Evolutionary conservation across 345 rosid genomes (phyloP).

Genomic region (Eucalyptus sp.): DNA sequence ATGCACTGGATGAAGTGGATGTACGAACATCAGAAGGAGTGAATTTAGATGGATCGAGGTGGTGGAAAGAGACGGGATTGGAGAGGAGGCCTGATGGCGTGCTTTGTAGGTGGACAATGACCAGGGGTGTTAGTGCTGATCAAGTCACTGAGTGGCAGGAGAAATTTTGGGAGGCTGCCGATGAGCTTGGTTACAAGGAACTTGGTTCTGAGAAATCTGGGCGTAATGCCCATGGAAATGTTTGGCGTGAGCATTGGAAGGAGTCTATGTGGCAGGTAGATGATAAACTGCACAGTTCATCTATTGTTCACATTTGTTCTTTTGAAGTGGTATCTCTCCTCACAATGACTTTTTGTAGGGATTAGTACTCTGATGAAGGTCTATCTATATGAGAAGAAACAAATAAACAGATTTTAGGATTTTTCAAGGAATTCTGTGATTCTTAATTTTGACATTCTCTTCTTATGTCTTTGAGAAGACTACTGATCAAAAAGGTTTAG

Average conservation of each 20-base stretch:
- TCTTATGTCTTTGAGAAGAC: not conserved
- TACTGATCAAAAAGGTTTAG: not conserved
- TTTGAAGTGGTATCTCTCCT: not conserved
- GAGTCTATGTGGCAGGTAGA: slow-evolving; percentile 88
- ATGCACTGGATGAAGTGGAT: slow-evolving; percentile 45
- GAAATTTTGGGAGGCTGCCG: slow-evolving; percentile 96
- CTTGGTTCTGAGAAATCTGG: slow-evolving; percentile 97
- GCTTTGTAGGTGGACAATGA: slow-evolving; percentile 86
- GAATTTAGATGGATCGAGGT: slow-evolving; percentile 49
- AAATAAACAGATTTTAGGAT: not conserved
- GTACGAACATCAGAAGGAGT: slow-evolving; percentile 34
- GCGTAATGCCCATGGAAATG: slow-evolving; percentile 71
- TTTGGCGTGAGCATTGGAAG: slow-evolving; percentile 89
- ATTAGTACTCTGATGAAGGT: not conserved
- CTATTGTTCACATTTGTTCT: not conserved
- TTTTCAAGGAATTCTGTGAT: not conserved
- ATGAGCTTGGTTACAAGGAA: slow-evolving; percentile 82
- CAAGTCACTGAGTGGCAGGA: slow-evolving; percentile 88
- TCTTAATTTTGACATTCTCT: not conserved
- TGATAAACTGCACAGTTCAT: not conserved
- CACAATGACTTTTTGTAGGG: not conserved
- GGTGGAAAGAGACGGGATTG: slow-evolving; percentile 88
- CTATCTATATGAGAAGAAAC: not conserved
- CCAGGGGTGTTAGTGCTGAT: slow-evolving; percentile 71
- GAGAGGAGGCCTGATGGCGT: slow-evolving; percentile 75